Evolutionary conservation across 306 rosid species (phyloP).

Genomic region (Dryas alaskensis): DNA sequence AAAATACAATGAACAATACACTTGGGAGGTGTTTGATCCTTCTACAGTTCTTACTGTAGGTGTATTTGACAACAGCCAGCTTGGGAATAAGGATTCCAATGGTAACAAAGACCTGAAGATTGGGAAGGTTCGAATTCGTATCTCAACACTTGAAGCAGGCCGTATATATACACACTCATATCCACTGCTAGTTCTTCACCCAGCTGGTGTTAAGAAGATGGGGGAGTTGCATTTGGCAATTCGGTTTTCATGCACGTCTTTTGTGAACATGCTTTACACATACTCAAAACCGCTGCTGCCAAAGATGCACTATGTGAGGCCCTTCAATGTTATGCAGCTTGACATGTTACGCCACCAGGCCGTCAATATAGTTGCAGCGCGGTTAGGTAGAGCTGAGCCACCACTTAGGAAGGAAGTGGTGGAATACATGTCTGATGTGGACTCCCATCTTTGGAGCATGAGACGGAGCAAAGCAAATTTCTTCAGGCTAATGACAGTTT

Average conservation of each 20-base stretch:
- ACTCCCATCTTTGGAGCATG: slow-evolving; percentile 60
- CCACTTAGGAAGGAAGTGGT: slow-evolving; percentile 49
- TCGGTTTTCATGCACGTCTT: slow-evolving; percentile 50
- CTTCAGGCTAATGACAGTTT: slow-evolving; percentile 44
- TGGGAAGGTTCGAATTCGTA: slow-evolving; percentile 50
- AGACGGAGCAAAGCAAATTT: slow-evolving; percentile 49
- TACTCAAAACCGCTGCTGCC: slow-evolving; percentile 50
- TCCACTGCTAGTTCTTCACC: slow-evolving; percentile 48
- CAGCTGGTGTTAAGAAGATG: slow-evolving; percentile 49
- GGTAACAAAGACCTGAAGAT: slow-evolving; percentile 39
- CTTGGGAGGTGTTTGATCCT: slow-evolving; percentile 59
- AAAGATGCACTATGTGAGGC: slow-evolving; percentile 53
- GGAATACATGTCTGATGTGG: slow-evolving; percentile 59
- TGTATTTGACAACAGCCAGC: slow-evolving; percentile 52
- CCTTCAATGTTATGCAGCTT: slow-evolving; percentile 40
- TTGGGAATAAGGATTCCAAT: slow-evolving; percentile 37
- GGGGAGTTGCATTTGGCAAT: slow-evolving; percentile 55
- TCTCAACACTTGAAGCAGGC: slow-evolving; percentile 51
- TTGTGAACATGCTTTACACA: slow-evolving; percentile 39
- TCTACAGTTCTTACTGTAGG: slow-evolving; percentile 49
- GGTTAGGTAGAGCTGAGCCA: slow-evolving; percentile 49
- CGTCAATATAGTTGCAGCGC: slow-evolving; percentile 47
- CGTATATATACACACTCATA: slow-evolving; percentile 52
- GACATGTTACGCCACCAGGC: slow-evolving; percentile 53
- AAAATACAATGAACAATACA: slow-evolving; percentile 53